These are phyloP conservation scores for Guyanaporus albipodus DNA, from an alignment of 768 basidiomycete genomes.

Conservation along the genomic window DNA sequence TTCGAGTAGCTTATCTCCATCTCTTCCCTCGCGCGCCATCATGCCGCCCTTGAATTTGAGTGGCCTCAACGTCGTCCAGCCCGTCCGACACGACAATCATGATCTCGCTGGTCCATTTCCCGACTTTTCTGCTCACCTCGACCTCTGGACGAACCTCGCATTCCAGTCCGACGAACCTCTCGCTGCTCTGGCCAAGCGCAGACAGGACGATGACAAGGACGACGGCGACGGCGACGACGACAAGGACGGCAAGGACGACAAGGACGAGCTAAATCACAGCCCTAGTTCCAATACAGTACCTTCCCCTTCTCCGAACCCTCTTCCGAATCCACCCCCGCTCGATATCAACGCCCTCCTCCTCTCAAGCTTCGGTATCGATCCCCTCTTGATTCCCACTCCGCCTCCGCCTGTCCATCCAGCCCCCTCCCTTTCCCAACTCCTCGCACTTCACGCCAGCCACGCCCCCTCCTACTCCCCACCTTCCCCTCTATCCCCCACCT, in stretches of 20 bases:
- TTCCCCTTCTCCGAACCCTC: too few relatives aligned
- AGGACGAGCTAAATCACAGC: too few relatives aligned
- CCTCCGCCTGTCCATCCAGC: constrained; percentile 23
- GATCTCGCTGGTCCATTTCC: constrained; percentile 63
- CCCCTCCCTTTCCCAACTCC: constrained; percentile 67
- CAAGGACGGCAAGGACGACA: neutral
- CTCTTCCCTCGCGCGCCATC: neutral
- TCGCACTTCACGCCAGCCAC: constrained; percentile 53
- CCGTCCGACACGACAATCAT: constrained; percentile 42
- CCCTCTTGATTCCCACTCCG: constrained; percentile 35
- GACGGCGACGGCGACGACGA: constrained; percentile 31
- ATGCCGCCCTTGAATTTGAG: constrained; percentile 68
- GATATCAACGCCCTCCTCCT: constrained; percentile 40
- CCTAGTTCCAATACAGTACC: too few relatives aligned
- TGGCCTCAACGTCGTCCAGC: constrained; percentile 77
- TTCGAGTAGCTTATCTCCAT: constrained; percentile 14
- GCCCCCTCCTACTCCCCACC: constrained; percentile 19
- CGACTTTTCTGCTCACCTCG: constrained; percentile 73
- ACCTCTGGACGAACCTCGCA: constrained; percentile 78
- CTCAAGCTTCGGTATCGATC: constrained; percentile 40
- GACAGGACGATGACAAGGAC: constrained; percentile 35
- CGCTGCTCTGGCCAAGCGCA: constrained; percentile 34
- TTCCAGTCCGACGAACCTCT: constrained; percentile 75
- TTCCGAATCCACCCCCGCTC: constrained; percentile 32
- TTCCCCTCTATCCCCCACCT: constrained; percentile 13